Evolutionary conservation across 2,329 filamentous ascomycete species (phyloP).

Genomic region (Beauveria sp.): DNA sequence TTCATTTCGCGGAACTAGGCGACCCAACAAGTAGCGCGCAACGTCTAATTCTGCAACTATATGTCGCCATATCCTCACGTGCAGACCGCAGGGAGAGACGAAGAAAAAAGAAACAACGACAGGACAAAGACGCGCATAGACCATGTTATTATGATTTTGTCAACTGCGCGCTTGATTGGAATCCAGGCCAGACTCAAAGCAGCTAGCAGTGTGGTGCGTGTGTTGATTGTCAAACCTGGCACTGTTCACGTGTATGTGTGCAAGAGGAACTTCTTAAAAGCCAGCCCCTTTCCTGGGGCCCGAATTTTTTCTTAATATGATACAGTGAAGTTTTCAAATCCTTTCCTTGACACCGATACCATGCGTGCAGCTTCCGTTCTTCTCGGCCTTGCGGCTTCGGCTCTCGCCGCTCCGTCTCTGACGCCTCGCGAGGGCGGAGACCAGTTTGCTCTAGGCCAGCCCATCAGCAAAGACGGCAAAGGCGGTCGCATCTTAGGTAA

Average conservation of each 20-base stretch:
- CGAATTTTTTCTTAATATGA: background rate
- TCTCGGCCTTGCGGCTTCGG: constrained; percentile 1
- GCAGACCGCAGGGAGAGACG: background rate
- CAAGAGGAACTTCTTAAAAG: background rate
- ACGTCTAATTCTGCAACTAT: background rate
- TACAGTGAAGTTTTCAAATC: background rate
- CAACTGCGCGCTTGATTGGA: background rate
- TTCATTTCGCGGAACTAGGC: background rate
- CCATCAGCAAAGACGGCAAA: constrained; percentile 48
- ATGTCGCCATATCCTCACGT: constrained; percentile 1
- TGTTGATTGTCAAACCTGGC: background rate
- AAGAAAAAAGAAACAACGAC: background rate
- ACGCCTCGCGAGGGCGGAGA: constrained; percentile 18
- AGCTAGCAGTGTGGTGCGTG: background rate
- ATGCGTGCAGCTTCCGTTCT: constrained; percentile 2
- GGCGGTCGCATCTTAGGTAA: constrained; percentile 51
- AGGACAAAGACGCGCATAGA: no score
- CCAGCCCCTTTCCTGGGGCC: background rate
- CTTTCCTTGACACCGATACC: background rate
- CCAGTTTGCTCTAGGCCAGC: constrained; percentile 43
- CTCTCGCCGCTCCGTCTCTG: constrained; percentile 16
- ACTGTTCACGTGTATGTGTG: background rate
- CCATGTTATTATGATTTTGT: background rate
- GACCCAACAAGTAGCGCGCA: background rate
- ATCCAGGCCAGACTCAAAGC: background rate